These are phyloP conservation scores for Nyssa sinensis DNA, from an alignment of 148 eudicot genomes.

Conservation along the genomic window DNA sequence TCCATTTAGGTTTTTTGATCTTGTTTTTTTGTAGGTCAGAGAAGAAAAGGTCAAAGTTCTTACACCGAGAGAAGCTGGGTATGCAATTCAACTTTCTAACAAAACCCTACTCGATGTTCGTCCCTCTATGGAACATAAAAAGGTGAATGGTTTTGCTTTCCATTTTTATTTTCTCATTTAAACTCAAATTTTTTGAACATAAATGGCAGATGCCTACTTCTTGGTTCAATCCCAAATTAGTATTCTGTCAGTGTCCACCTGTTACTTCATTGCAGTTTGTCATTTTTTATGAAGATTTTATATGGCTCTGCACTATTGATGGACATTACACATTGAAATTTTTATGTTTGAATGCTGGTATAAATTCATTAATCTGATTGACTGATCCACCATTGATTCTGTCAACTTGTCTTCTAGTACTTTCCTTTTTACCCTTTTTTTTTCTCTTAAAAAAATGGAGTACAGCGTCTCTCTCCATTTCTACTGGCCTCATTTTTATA, in stretches of 20 bases:
- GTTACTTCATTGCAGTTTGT: neutral
- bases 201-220: neutral
- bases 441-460: neutral
- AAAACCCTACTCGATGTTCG: constrained; percentile 89
- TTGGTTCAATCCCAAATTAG: neutral
- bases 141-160: constrained; percentile 41
- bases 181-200: neutral
- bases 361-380: neutral
- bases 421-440: neutral
- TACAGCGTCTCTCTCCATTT: neutral
- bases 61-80: constrained; percentile 91
- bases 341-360: neutral
- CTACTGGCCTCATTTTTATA: neutral
- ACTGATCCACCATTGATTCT: neutral
- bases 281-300: constrained; percentile 2
- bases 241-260: neutral
- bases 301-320: constrained; percentile 5
- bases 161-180: neutral
- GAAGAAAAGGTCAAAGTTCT: constrained; percentile 83
- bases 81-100: constrained; percentile 81
- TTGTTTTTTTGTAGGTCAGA: constrained; percentile 60
- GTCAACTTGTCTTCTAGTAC: no score
- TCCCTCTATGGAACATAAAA: constrained; percentile 71
- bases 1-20: constrained; percentile 14
- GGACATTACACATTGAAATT: neutral